These are phyloP conservation scores for Candida pini DNA, from an alignment of 805 yeast species.

Conservation along the genomic window DNA sequence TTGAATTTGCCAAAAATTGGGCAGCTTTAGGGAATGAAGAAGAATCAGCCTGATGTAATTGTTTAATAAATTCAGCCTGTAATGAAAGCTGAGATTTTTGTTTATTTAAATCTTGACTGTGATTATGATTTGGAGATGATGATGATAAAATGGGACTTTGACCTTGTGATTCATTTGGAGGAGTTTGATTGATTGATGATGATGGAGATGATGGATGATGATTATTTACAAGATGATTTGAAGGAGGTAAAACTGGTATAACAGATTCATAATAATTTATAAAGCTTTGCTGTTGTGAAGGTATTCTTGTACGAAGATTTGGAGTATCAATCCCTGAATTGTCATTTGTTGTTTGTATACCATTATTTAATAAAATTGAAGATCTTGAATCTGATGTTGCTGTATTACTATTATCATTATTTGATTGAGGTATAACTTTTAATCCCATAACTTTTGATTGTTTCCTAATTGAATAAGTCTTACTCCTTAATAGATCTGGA, in stretches of 20 bases:
- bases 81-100: conserved; percentile 16
- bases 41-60: conserved; percentile 26
- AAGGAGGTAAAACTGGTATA: conserved; percentile 28
- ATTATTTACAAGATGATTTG: too few relatives aligned
- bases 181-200: too few relatives aligned
- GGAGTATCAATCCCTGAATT: conserved; percentile 4
- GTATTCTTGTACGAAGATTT: conserved; percentile 1
- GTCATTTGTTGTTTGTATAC: conserved; percentile 3
- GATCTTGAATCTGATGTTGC: conserved; percentile 7
- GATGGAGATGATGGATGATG: background rate
- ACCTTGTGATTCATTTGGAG: too few relatives aligned
- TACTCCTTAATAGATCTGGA: conserved; percentile 8
- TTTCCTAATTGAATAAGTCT: conserved; percentile 14
- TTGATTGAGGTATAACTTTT: conserved; percentile 9
- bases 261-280: conserved; percentile 27
- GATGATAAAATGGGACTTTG: too few relatives aligned
- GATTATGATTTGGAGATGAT: background rate
- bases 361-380: background rate
- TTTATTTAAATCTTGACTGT: conserved; percentile 3
- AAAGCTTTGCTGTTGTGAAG: conserved; percentile 14
- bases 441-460: conserved; percentile 24
- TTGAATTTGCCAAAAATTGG: conserved; percentile 17
- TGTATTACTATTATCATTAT: background rate
- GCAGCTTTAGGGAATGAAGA: conserved; percentile 28
- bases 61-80: conserved; percentile 21